Evolutionary conservation across 495 filamentous ascomycete genomes (phyloP).

Genomic region (Penicillium turbatum): DNA sequence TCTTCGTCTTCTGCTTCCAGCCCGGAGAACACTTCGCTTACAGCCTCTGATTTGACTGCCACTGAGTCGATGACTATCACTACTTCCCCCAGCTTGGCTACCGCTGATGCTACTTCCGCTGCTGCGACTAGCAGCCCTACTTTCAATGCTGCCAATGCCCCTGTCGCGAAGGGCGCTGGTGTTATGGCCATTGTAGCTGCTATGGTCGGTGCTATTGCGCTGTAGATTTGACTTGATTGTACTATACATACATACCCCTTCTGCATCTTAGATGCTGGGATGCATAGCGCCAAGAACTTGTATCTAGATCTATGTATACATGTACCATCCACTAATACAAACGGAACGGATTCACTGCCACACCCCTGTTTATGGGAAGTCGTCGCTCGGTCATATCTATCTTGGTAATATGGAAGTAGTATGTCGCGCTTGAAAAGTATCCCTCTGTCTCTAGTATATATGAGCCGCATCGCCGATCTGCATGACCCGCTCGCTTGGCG

Average conservation of each 20-base stretch:
- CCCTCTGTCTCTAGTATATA: too few relatives aligned
- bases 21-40: background rate
- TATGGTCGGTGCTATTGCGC: conserved; percentile 26
- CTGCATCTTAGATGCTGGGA: background rate
- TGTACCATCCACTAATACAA: background rate
- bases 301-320: background rate
- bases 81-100: conserved; percentile 12
- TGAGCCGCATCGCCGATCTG: conserved; percentile 70
- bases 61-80: conserved; percentile 9
- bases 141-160: conserved; percentile 10
- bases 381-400: conserved; percentile 31
- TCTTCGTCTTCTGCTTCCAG: conserved; percentile 15
- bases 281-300: background rate
- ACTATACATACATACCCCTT: background rate
- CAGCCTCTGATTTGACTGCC: conserved; percentile 4
- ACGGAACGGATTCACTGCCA: background rate
- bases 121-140: conserved; percentile 8
- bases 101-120: conserved; percentile 10
- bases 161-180: conserved; percentile 9
- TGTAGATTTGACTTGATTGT: conserved; percentile 4
- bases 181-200: conserved; percentile 24
- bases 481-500: conserved; percentile 49
- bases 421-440: conserved; percentile 61
- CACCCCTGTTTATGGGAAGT: background rate
- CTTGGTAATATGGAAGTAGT: conserved; percentile 50